These are phyloP conservation scores for Marasmius oreades DNA, from an alignment of 1,284 basidiomycete genomes.

Conservation along the genomic window DNA sequence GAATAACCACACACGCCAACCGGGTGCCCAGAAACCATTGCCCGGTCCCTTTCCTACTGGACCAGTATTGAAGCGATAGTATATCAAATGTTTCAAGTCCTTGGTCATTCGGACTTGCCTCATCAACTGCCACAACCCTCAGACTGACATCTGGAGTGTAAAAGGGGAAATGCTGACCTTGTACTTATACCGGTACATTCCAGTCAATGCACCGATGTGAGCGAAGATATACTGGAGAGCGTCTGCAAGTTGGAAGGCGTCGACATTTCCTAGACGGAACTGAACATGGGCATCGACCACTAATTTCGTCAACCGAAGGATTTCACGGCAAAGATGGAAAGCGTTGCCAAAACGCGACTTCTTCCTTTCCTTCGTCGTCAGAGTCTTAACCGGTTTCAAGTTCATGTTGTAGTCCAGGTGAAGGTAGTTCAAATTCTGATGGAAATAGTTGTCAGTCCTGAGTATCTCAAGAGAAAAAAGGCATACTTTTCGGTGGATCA, in stretches of 20 bases:
- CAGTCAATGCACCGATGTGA: slow-evolving; percentile 96
- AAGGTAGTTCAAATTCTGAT: slow-evolving; percentile 90
- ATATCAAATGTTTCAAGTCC: slow-evolving; percentile 97
- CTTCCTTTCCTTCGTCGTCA: slow-evolving; percentile 99
- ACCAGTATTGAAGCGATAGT: slow-evolving; percentile 99
- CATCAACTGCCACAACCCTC: slow-evolving; percentile 67
- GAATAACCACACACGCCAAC: slow-evolving; percentile 99
- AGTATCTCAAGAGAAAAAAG: background rate
- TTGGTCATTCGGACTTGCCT: slow-evolving; percentile 99
- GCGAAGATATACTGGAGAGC: slow-evolving; percentile 98
- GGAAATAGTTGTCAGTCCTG: background rate
- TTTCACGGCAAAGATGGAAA: slow-evolving; percentile 97
- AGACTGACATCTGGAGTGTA: slow-evolving; percentile 6
- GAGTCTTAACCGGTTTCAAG: slow-evolving; percentile 96
- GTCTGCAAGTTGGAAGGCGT: slow-evolving; percentile 98
- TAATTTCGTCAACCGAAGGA: slow-evolving; percentile 94
- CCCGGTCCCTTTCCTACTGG: slow-evolving; percentile 99
- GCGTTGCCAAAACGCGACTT: slow-evolving; percentile 99
- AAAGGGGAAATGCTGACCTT: slow-evolving; percentile 52
- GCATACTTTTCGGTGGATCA: slow-evolving; percentile 94
- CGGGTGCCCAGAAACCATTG: slow-evolving; percentile 99
- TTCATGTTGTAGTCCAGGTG: slow-evolving; percentile 96
- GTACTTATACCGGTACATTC: slow-evolving; percentile 99
- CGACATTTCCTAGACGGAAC: slow-evolving; percentile 97
- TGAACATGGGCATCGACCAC: slow-evolving; percentile 99